Conservation (phyloP, 176 grass and related monocot genomes). For the Miscanthus lutarioriparius region DNA sequence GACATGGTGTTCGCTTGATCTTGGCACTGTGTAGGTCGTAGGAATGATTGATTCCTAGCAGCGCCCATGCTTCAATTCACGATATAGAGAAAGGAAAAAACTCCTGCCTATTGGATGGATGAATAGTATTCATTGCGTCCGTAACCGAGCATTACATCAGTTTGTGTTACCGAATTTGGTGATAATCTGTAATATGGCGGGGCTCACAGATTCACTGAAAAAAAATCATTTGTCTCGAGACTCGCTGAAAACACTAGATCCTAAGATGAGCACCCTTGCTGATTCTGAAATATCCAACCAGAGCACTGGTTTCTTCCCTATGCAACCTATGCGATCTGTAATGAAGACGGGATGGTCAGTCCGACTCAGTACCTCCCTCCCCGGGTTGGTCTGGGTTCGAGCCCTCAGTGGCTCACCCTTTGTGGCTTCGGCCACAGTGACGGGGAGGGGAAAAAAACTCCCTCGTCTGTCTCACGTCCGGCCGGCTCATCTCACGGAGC, state of each 20-base stretch:
- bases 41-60: background rate
- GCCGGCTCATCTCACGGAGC: too few species aligned
- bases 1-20: constrained; percentile 19
- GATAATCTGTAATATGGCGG: background rate
- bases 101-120: background rate
- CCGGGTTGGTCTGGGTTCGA: too few species aligned
- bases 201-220: background rate
- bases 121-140: background rate
- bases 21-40: background rate
- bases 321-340: background rate
- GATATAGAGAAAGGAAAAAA: background rate
- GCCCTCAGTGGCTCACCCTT: too few species aligned
- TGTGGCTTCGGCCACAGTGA: too few species aligned
- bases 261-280: background rate
- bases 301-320: background rate
- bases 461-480: too few species aligned
- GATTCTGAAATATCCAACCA: background rate
- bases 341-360: background rate
- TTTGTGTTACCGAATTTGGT: background rate
- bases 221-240: background rate
- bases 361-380: too few species aligned
- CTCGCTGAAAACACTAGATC: background rate
- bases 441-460: too few species aligned
- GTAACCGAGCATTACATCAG: background rate
- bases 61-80: background rate